Evolutionary conservation across 2,329 filamentous ascomycete genomes (phyloP), one percentile per base, ranked within the genome.

Genomic region (Exophiala oligosperma): DNA sequence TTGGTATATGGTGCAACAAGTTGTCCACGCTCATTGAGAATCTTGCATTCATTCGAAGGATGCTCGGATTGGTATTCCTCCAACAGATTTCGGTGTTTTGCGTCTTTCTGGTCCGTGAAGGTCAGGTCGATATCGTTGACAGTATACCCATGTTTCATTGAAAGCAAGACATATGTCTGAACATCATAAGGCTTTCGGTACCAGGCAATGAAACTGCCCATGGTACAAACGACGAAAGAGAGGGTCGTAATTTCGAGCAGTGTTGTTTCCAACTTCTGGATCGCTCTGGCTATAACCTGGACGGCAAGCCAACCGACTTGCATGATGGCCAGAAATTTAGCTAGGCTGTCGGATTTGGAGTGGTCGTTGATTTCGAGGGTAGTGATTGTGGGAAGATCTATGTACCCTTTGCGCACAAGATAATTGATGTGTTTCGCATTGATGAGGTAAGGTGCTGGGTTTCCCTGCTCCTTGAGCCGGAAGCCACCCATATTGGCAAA

Each of bases 281-380:
- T 56, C 5, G 57, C 48, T 11, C 67, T 61, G 11, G 59, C 62
- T 7, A 64, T 66, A 26, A 67, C 46, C 52, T 70, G 53, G 2
- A 67, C n/a, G 6, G 62, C 52, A 37, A 69, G 61, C 64, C 61
- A 71, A 6, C 54, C 8, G 17, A 69, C 55, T 57, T 72, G 69
- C 12, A 64, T 37, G 14, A 68, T 26, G 8, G 68, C 65, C 5
- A 68, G 40, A 23, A 52, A 29, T 58, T 71, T 71, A 57, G 66
- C 61, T 14, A 71, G 43, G 14, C 56, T 32, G 57, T 69, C 67
- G 29, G 49, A 53, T 17, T 56, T 51, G 28, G 46, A 50, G 6
- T 47, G 54, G 35, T 56, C 54, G 32, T 56, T 56, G 47, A 56
- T 56, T 38, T 56, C 54, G 26, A 56, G 28, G 11, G 54, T 47